phyloP scores from a whole-genome alignment of 2,329 filamentous ascomycete genomes.

The Aspergillus caelatus region DNA sequence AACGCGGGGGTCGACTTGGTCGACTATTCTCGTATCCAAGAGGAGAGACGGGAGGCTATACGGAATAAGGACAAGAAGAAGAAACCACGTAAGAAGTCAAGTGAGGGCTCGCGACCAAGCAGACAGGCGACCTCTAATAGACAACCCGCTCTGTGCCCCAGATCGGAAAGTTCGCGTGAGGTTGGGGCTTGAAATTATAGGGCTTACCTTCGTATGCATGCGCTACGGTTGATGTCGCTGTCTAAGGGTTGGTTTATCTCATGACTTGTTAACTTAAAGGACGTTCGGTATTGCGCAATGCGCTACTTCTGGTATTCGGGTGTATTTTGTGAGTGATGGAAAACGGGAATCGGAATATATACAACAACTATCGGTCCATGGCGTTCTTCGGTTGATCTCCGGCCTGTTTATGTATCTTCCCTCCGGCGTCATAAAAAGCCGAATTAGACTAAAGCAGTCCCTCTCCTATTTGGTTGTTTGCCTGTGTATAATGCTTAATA shows the following conservation, averaged over 20 bases:
- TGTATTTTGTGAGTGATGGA: slow-evolving; percentile 1
- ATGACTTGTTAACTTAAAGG: neutral
- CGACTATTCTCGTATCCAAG: slow-evolving; percentile 30
- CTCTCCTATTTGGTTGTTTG: neutral
- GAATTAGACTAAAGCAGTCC: slow-evolving; percentile 1
- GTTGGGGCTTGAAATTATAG: neutral
- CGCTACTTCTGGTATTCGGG: neutral
- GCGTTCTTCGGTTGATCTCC: slow-evolving; percentile 4
- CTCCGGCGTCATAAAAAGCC: slow-evolving; percentile 8
- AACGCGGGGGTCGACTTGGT: slow-evolving; percentile 39
- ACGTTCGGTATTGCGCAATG: neutral
- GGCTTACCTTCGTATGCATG: neutral
- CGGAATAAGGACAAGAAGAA: slow-evolving; percentile 26
- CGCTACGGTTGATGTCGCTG: slow-evolving; percentile 1
- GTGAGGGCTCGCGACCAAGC: neutral
- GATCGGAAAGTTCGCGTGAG: neutral
- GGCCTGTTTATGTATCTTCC: slow-evolving; percentile 11
- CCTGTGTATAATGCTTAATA: slow-evolving; percentile 8
- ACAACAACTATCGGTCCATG: slow-evolving; percentile 2
- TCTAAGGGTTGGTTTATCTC: neutral
- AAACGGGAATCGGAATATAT: slow-evolving; percentile 3
- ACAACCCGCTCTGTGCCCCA: neutral
- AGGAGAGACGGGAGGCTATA: slow-evolving; percentile 25
- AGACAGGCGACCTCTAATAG: neutral
- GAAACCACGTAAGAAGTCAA: slow-evolving; percentile 21